phyloP scores from a whole-genome alignment of 192 early-diverging fungal genomes.

The Pilaira anomala region DNA sequence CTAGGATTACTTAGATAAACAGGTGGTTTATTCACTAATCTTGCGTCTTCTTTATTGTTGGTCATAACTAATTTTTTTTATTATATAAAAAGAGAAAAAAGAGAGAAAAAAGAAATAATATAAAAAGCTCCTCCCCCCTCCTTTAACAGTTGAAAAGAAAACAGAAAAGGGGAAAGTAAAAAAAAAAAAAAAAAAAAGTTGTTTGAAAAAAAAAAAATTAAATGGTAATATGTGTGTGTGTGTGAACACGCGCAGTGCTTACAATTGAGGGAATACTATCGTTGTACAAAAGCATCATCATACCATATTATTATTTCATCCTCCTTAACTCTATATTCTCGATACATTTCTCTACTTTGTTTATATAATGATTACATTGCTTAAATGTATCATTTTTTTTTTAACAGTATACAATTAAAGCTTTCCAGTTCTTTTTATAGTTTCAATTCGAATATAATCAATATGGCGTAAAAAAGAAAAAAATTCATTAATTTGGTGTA shows the following conservation, averaged over 20 bases:
- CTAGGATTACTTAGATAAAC: constrained; percentile 20
- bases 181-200: not conserved
- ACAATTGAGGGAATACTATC: constrained; percentile 13
- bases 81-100: not conserved
- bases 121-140: not conserved
- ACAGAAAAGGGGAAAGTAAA: not conserved
- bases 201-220: not conserved
- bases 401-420: too few species aligned
- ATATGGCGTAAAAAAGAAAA: too few species aligned
- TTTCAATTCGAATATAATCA: too few species aligned
- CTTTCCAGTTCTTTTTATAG: too few species aligned
- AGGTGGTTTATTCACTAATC: constrained; percentile 10
- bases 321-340: too few species aligned
- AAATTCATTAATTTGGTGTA: too few species aligned
- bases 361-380: too few species aligned
- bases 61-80: not conserved
- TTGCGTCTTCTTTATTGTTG: constrained; percentile 1
- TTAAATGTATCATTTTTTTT: too few species aligned
- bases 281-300: constrained; percentile 25
- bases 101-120: not conserved
- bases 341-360: too few species aligned
- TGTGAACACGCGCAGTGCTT: constrained; percentile 17
- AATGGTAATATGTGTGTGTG: constrained; percentile 1
- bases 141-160: not conserved
- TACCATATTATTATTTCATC: constrained; percentile 6